Evolutionary conservation across 177 flowering plant genomes (phyloP).

Genomic region (Telopea speciosissima): DNA sequence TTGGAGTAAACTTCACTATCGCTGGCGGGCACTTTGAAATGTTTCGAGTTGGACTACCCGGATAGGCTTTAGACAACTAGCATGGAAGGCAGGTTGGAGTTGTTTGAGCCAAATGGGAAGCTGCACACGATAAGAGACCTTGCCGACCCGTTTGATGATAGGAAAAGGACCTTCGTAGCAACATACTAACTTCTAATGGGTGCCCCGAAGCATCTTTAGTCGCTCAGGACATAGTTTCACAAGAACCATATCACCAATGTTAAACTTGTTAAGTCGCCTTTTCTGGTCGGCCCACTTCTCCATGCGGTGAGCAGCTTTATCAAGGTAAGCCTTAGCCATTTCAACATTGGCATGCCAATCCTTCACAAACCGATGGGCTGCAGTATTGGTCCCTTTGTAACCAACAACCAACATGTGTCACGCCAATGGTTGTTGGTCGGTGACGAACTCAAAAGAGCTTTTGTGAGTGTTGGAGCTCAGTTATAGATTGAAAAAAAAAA

Average conservation of each 20-base stretch:
- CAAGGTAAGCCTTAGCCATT: not conserved
- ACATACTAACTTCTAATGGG: not conserved
- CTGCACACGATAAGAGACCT: not conserved
- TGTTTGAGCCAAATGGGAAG: not conserved
- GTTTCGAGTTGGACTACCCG: too few species aligned
- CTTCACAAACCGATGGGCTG: not conserved
- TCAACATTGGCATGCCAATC: not conserved
- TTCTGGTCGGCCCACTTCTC: not conserved
- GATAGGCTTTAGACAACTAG: not conserved
- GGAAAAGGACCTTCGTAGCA: not conserved
- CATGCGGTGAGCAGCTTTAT: not conserved
- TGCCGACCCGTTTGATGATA: not conserved
- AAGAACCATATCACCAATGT: not conserved
- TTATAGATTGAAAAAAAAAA: too few species aligned
- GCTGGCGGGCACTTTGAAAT: too few species aligned
- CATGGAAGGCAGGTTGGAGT: not conserved
- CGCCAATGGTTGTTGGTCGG: not conserved
- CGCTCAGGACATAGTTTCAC: not conserved
- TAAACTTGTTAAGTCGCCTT: not conserved
- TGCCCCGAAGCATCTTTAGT: too few species aligned
- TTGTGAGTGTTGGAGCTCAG: too few species aligned
- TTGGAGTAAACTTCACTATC: too few species aligned
- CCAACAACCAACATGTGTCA: not conserved
- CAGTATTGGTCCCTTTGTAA: not conserved
- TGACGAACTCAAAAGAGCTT: too few species aligned